Percentiles rank a stretch among this genome's conserved stretches.
These are phyloP conservation scores for Fusarium continuum DNA, from an alignment of 2,329 filamentous ascomycete genomes.

Conservation along the genomic window DNA sequence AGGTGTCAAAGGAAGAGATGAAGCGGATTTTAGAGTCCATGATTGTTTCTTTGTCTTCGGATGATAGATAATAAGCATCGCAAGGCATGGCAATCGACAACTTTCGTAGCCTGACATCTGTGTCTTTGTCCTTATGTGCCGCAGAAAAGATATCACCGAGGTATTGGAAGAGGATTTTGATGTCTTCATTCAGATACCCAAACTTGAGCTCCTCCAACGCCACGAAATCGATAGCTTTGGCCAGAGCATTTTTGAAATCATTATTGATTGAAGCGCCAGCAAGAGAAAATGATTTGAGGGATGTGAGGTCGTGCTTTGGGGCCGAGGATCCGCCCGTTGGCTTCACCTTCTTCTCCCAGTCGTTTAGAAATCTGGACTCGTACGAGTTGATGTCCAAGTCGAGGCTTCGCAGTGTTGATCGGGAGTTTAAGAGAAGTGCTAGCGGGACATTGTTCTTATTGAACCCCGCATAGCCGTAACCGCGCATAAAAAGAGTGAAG, in stretches of 20 bases:
- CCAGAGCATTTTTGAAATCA: not conserved
- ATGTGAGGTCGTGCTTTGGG: not conserved
- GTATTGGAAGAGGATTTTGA: not conserved
- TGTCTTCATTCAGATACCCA: not conserved
- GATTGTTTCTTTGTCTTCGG: not conserved
- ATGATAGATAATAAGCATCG: not conserved
- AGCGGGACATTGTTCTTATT: not conserved
- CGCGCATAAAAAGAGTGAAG: not conserved
- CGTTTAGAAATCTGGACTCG: not conserved
- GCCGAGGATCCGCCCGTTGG: not conserved
- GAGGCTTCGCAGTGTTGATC: constrained; percentile 22
- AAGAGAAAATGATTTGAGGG: constrained; percentile 21
- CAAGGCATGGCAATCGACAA: not conserved
- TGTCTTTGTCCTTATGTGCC: not conserved
- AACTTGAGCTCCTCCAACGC: constrained; percentile 7
- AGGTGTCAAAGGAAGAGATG: constrained; percentile 27
- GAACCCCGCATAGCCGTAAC: not conserved
- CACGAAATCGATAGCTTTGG: constrained; percentile 19
- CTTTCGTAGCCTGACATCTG: not conserved
- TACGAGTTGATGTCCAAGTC: not conserved
- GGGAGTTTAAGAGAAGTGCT: constrained; percentile 24
- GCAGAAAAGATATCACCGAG: not conserved
- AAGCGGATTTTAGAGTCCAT: constrained; percentile 3
- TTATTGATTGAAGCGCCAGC: not conserved
- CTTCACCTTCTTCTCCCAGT: not conserved